These are phyloP conservation scores for Xylariaceae sp. DNA, from an alignment of 2,329 filamentous ascomycete species.

Conservation along the genomic window DNA sequence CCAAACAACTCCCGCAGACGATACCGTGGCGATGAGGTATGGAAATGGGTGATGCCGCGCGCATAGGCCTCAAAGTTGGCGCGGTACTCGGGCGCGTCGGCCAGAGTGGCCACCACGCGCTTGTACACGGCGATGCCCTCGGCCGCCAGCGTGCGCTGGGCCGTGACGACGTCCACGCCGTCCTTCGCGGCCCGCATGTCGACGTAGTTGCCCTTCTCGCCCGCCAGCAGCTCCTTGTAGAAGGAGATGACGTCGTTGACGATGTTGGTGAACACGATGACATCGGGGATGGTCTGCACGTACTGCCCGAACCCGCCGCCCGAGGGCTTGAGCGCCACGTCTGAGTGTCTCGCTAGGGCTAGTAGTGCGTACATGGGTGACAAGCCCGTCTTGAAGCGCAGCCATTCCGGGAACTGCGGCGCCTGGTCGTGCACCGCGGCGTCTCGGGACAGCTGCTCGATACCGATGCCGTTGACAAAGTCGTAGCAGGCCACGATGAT, in stretches of 20 bases:
- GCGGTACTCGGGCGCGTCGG: slow-evolving; percentile 6
- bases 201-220: slow-evolving; percentile 13
- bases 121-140: slow-evolving; percentile 1
- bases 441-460: slow-evolving; percentile 1
- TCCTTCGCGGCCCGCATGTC: slow-evolving; percentile 9
- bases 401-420: slow-evolving; percentile 7
- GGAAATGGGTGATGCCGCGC: slow-evolving; percentile 11
- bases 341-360: slow-evolving; percentile 3
- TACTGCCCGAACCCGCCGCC: neutral
- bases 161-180: slow-evolving; percentile 1
- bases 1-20: slow-evolving; percentile 7
- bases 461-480: slow-evolving; percentile 7
- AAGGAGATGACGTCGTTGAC: slow-evolving; percentile 15
- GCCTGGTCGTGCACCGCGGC: slow-evolving; percentile 1
- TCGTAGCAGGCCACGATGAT: slow-evolving; percentile 12
- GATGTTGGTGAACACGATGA: slow-evolving; percentile 10
- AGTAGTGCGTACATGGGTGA: slow-evolving; percentile 12
- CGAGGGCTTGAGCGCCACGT: neutral
- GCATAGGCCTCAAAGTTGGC: slow-evolving; percentile 13
- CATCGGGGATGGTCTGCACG: slow-evolving; percentile 8
- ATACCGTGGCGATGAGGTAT: slow-evolving; percentile 10
- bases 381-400: slow-evolving; percentile 13
- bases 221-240: slow-evolving; percentile 11
- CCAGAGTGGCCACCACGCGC: neutral
- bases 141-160: slow-evolving; percentile 2